Conservation (phyloP, 2,329 filamentous ascomycete species). For the Grosmannia penicillata region DNA sequence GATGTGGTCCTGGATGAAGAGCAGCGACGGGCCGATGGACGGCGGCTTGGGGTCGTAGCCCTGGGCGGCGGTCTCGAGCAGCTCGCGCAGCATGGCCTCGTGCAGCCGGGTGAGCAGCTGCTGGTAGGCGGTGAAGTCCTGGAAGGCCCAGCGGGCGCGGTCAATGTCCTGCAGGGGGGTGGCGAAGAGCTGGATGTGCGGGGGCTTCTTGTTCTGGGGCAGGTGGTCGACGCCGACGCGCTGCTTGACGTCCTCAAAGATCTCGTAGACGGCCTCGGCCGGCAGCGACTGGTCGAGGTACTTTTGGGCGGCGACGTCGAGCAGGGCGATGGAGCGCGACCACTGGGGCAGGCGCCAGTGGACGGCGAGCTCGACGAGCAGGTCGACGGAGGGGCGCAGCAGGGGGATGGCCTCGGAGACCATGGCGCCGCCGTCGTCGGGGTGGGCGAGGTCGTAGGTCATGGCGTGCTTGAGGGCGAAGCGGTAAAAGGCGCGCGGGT, state of each 20-base stretch:
- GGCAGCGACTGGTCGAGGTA: slow-evolving; percentile 72
- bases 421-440: slow-evolving; percentile 14
- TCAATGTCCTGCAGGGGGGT: slow-evolving; percentile 40
- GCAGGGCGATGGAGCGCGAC: slow-evolving; percentile 62
- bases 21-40: slow-evolving; percentile 54
- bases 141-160: slow-evolving; percentile 49
- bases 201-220: slow-evolving; percentile 49
- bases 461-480: slow-evolving; percentile 68
- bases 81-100: slow-evolving; percentile 67
- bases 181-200: slow-evolving; percentile 36
- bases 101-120: slow-evolving; percentile 61
- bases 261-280: slow-evolving; percentile 66
- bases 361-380: slow-evolving; percentile 71
- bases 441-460: slow-evolving; percentile 40
- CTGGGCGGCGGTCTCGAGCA: slow-evolving; percentile 70
- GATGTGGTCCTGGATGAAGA: slow-evolving; percentile 70
- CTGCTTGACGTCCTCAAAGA: slow-evolving; percentile 70
- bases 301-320: slow-evolving; percentile 76
- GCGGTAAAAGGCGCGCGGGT: slow-evolving; percentile 71
- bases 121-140: slow-evolving; percentile 58
- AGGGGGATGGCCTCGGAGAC: slow-evolving; percentile 24
- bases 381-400: slow-evolving; percentile 68
- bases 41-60: slow-evolving; percentile 84
- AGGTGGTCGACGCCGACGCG: slow-evolving; percentile 25
- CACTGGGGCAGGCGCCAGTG: slow-evolving; percentile 83